Evolutionary conservation across 768 basidiomycete species (phyloP).

Genomic region (Leccinum disarticulatum): DNA sequence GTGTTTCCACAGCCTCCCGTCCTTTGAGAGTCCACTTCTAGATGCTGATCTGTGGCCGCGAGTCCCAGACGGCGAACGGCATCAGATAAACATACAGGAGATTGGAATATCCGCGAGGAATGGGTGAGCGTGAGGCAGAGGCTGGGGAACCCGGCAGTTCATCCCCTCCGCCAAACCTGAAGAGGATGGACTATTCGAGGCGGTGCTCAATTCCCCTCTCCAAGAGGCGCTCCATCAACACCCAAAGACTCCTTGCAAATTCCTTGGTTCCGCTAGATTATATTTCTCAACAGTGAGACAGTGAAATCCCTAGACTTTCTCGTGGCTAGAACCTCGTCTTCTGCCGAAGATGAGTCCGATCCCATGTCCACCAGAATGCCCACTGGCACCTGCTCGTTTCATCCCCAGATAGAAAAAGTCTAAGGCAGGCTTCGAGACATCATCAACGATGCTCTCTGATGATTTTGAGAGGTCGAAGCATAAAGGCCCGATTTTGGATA

Average conservation of each 20-base stretch:
- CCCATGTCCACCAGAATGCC: slow-evolving; percentile 42
- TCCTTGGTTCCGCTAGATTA: slow-evolving; percentile 80
- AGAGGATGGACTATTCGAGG: slow-evolving; percentile 66
- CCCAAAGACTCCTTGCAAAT: slow-evolving; percentile 86
- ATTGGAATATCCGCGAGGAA: slow-evolving; percentile 44
- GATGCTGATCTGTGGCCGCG: slow-evolving; percentile 57
- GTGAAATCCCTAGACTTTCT: slow-evolving; percentile 51
- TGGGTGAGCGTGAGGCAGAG: slow-evolving; percentile 21
- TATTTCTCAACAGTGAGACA: slow-evolving; percentile 53
- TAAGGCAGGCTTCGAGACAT: slow-evolving; percentile 80
- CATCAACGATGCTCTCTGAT: slow-evolving; percentile 72
- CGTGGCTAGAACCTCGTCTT: slow-evolving; percentile 48
- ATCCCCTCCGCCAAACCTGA: slow-evolving; percentile 31
- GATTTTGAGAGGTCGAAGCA: slow-evolving; percentile 71
- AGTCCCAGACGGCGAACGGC: slow-evolving; percentile 65
- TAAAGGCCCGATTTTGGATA: slow-evolving; percentile 69
- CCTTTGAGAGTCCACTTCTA: slow-evolving; percentile 42
- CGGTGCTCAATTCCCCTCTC: slow-evolving; percentile 73
- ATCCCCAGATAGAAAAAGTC: slow-evolving; percentile 73
- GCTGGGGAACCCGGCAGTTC: slow-evolving; percentile 51
- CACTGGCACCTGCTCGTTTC: slow-evolving; percentile 48
- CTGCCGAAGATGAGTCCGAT: slow-evolving; percentile 66
- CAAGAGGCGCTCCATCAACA: slow-evolving; percentile 2
- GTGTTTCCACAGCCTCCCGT: slow-evolving; percentile 57
- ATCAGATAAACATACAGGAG: slow-evolving; percentile 69